These are phyloP conservation scores for Ananas comosus DNA, from an alignment of 176 grass and related monocot species.

Conservation along the genomic window DNA sequence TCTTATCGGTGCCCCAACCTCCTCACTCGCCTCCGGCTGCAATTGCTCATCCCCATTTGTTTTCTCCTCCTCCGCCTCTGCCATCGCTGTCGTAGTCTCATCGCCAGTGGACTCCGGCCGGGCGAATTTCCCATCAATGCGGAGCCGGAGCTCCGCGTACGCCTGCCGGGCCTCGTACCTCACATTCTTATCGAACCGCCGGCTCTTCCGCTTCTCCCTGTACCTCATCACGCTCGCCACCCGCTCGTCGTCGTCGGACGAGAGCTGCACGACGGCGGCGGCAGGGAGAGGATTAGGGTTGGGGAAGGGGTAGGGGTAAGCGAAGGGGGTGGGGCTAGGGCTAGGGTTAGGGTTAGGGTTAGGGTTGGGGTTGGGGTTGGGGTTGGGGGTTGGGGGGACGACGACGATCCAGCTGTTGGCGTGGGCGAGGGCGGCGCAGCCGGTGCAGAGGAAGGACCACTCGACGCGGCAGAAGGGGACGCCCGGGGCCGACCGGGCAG, in stretches of 20 bases:
- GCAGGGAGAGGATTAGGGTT: conserved; percentile 3
- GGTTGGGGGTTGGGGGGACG: conserved; percentile 20
- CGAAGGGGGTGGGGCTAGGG: neutral
- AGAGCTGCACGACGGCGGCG: neutral
- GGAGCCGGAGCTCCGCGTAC: conserved; percentile 9
- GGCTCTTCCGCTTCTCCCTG: conserved; percentile 21
- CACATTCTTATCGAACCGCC: conserved; percentile 14
- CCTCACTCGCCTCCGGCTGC: neutral
- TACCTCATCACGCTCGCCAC: conserved; percentile 12
- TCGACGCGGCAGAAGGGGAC: conserved; percentile 46
- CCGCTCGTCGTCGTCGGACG: neutral
- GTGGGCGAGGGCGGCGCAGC: conserved; percentile 33
- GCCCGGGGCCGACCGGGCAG: conserved; percentile 26
- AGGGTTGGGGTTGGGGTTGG: neutral
- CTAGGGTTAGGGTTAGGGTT: neutral
- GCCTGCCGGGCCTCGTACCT: conserved; percentile 18
- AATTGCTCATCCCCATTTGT: too few species aligned
- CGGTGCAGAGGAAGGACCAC: conserved; percentile 43
- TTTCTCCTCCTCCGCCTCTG: neutral
- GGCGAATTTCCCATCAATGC: conserved; percentile 2
- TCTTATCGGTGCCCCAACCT: neutral
- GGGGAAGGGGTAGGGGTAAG: conserved; percentile 11
- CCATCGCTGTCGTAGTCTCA: neutral
- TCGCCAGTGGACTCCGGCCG: conserved; percentile 13
- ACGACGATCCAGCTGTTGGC: conserved; percentile 42